These are phyloP conservation scores for Imleria badia DNA, from an alignment of 768 basidiomycete genomes.

Conservation along the genomic window DNA sequence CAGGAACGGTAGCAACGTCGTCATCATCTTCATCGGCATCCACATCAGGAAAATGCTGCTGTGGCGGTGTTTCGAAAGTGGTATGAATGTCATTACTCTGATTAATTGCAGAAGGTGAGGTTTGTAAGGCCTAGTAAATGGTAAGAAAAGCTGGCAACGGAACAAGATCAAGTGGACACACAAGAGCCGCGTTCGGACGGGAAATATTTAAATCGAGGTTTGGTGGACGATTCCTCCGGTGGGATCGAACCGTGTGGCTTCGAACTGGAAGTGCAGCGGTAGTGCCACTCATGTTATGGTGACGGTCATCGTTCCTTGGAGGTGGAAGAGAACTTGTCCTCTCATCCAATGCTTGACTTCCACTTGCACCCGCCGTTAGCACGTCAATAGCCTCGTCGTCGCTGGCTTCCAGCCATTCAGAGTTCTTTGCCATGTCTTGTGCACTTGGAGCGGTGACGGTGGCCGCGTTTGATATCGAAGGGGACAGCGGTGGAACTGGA, in stretches of 20 bases:
- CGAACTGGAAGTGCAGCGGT: slow-evolving; percentile 29
- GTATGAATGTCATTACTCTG: slow-evolving; percentile 21
- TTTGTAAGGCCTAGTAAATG: slow-evolving; percentile 60
- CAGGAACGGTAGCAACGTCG: slow-evolving; percentile 36
- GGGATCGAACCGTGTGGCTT: slow-evolving; percentile 28
- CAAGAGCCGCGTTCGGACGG: slow-evolving; percentile 31
- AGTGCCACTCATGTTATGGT: slow-evolving; percentile 17
- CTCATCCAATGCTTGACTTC: slow-evolving; percentile 80
- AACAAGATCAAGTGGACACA: slow-evolving; percentile 49
- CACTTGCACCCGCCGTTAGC: slow-evolving; percentile 77
- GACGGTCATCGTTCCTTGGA: slow-evolving; percentile 28
- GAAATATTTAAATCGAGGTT: slow-evolving; percentile 62
- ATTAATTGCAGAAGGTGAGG: slow-evolving; percentile 38
- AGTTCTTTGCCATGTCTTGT: slow-evolving; percentile 47
- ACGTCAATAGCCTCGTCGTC: slow-evolving; percentile 87
- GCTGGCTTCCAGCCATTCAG: slow-evolving; percentile 75
- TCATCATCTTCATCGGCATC: slow-evolving; percentile 62
- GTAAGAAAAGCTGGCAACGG: slow-evolving; percentile 63
- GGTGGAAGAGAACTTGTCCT: slow-evolving; percentile 59
- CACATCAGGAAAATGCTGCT: slow-evolving; percentile 36
- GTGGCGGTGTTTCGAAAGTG: slow-evolving; percentile 29
- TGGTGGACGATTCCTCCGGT: slow-evolving; percentile 59
- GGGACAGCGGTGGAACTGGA: slow-evolving; percentile 34
- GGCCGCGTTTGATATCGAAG: slow-evolving; percentile 35
- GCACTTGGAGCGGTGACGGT: slow-evolving; percentile 35